Evolutionary conservation across 192 early-diverging fungal genomes (phyloP).

Genomic region (Mortierella antarctica): DNA sequence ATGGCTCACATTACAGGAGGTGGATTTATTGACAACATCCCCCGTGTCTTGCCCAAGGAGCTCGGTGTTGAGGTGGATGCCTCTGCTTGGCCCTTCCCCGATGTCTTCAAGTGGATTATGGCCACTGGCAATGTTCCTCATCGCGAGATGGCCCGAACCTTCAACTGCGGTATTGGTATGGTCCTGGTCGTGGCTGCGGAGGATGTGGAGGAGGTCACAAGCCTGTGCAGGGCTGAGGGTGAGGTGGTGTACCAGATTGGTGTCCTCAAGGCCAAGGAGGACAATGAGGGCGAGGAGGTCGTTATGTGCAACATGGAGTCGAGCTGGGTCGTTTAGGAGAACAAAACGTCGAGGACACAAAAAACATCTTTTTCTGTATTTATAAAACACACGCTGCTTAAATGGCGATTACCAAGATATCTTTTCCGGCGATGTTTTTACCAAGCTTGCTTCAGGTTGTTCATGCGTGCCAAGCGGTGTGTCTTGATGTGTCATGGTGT

Average conservation of each 20-base stretch:
- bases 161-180: constrained; percentile 99
- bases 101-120: constrained; percentile 97
- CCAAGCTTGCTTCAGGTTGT: no score
- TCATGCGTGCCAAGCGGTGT: no score
- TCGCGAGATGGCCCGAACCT: constrained; percentile 94
- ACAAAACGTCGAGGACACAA: no score
- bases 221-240: constrained; percentile 66
- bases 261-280: constrained; percentile 60
- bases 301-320: constrained; percentile 57
- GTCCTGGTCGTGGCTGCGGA: constrained; percentile 82
- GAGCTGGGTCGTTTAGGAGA: constrained; percentile 37
- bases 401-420: no score
- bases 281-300: constrained; percentile 63
- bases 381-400: neutral
- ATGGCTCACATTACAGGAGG: constrained; percentile 99
- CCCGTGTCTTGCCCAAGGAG: constrained; percentile 89
- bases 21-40: constrained; percentile 98
- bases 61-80: constrained; percentile 89
- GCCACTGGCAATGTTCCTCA: constrained; percentile 80
- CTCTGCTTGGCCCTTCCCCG: constrained; percentile 79
- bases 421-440: no score
- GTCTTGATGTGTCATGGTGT: no score
- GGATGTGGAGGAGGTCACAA: constrained; percentile 69
- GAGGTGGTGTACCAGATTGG: constrained; percentile 84
- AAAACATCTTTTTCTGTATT: neutral